Base-by-base conservation (phyloP, 495 filamentous ascomycete species). In the Daldinia bambusicola region DNA sequence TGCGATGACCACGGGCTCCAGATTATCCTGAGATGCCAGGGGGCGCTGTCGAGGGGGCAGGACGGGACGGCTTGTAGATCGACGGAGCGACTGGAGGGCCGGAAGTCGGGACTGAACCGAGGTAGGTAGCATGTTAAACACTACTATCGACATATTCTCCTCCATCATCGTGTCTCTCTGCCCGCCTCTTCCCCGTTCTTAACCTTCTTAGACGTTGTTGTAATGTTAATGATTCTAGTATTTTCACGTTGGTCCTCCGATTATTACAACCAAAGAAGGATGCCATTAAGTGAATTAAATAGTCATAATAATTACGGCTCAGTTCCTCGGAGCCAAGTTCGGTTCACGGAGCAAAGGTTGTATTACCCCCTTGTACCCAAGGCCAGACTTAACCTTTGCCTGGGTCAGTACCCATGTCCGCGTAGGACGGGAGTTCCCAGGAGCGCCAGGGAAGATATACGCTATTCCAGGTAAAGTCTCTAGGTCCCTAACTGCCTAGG, bases 31-130 rank as follows among this genome's bases (percentile, higher is more conserved):
- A 0, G 63, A 34, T 6, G 55, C 26, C 8, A 59, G 14, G 7
- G 66, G 37, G 30, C 48, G 67, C 4, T 61, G 73, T 18, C 64
- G 61, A 10, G 65, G 48, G 22, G 70, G 70, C 31, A 74, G 30
- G 22, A 66, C 71, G 30, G 70, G 71, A 38, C 71, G 43, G 31
- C 57, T 64, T 26, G 70, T 63, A 26, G 72, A 69, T 63, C 56
- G 74, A 34, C 77, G 72, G 26, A 80, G 53, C 9, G 73, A 75
- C 9, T 61, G 66, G 9, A 79, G 37, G 22, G 45, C 63, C 36
- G 74, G 76, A 14, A 79, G 55, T 50, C 70, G 69, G 34, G 74
- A 77, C 59, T 75, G 74, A 16, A 79, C 61, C 20, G 72, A 74
- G 6, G 74, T 64, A 40, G 76, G 75, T 13, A 78, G 65, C 60